Evolutionary conservation across 2,329 filamentous ascomycete genomes (phyloP), one percentile per base, ranked within the genome.

Genomic region (Chaetomiaceae sp.): DNA sequence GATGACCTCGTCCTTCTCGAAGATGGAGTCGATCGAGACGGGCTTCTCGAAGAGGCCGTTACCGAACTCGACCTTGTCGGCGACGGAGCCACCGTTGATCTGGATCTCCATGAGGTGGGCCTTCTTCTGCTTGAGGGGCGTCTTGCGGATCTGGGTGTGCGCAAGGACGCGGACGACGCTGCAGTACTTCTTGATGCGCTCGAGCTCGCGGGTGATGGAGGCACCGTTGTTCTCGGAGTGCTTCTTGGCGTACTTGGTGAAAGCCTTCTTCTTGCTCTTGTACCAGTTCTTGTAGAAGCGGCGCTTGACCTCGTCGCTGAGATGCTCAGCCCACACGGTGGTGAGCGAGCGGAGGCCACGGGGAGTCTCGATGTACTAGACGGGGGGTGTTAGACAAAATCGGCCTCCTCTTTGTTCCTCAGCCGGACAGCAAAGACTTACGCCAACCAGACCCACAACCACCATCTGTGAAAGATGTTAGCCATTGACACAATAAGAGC

Each of bases 281-380:
- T 99, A 99, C 93, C 93, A 99, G 87, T 99, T 99, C 90, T 97
- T 97, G 89, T 99, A 99, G 89, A 99, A 99, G 73, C 93, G 89
- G 70, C 93, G 89, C 87, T 96, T 96, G 76, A 99, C 73, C 81
- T 97, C 93, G 76, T 99, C 93, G 78, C 87, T 89, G 76, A 99
- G 77, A 76, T 99, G 93, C 85, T 97, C 93, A 71, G 93, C 93
- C 93, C 93, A 99, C 73, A 99, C 89, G 72, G 93, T 97, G 74
- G 91, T 96, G 76, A 99, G 90, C 64, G 93, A 99, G 75, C 93
- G 92, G 70, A 99, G 90, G 79, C 93, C 93, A 70, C 93, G 93
- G 75, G 93, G 93, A 72, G 93, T 99, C 84, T 99, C 93, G 77
- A 99, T 96, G 84, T 99, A 99, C 60, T 62, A 27, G 25, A 27